Evolutionary conservation across 2,329 filamentous ascomycete genomes (phyloP).

Genomic region (Dactylellina parvicollis): DNA sequence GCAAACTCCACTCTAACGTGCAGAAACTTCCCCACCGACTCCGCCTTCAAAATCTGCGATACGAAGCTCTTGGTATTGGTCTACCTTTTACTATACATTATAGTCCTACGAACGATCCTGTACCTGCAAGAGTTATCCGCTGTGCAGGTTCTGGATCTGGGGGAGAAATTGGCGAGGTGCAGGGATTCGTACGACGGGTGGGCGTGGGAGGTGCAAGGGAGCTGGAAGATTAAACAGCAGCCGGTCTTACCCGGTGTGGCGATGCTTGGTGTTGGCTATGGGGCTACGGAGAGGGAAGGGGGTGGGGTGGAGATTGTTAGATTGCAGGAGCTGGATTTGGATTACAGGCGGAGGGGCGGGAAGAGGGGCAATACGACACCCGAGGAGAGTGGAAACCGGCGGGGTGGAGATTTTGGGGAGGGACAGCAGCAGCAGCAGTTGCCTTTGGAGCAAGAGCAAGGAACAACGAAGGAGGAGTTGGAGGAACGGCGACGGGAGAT

Average conservation of each 20-base stretch:
- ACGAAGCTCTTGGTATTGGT: not conserved
- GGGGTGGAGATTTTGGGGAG: not conserved
- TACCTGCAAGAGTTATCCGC: constrained; percentile 34
- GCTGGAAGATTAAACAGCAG: constrained; percentile 43
- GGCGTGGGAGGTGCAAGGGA: constrained; percentile 21
- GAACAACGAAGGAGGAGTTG: not conserved
- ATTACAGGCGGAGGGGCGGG: constrained; percentile 20
- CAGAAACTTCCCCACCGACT: constrained; percentile 9
- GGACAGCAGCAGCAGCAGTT: not conserved
- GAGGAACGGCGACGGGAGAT: constrained; percentile 11
- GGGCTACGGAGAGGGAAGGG: not conserved
- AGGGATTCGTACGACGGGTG: constrained; percentile 30
- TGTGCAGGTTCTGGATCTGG: constrained; percentile 26
- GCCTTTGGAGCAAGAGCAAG: not conserved
- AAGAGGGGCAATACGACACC: constrained; percentile 31
- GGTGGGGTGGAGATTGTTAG: not conserved
- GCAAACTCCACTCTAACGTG: constrained; percentile 14
- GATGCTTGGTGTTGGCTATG: constrained; percentile 15
- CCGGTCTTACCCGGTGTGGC: constrained; percentile 28
- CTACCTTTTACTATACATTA: constrained; percentile 28
- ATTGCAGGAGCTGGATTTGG: constrained; percentile 34
- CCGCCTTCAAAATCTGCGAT: constrained; percentile 14
- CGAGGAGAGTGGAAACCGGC: not conserved
- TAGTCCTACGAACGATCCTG: constrained; percentile 4
- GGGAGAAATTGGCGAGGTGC: constrained; percentile 19